Percentiles rank a stretch among this genome's conserved stretches.
Conservation (phyloP, 1,139 yeast genomes). For the Suhomyces atakaporum region DNA sequence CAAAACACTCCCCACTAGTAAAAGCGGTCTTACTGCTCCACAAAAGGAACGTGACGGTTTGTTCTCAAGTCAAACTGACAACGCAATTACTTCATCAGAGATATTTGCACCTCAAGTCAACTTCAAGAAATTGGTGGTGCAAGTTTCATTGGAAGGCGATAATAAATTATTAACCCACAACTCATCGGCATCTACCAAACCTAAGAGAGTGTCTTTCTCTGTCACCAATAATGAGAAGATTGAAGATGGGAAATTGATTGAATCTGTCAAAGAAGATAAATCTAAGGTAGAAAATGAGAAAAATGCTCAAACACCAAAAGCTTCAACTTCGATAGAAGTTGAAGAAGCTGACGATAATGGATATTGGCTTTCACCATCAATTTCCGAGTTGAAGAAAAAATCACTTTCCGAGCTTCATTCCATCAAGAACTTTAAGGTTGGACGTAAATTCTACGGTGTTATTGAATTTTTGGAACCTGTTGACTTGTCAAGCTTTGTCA, state of each 20-base stretch:
- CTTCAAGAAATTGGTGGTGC: constrained; percentile 59
- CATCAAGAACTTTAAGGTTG: constrained; percentile 71
- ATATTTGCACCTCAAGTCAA: constrained; percentile 68
- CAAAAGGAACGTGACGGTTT: constrained; percentile 19
- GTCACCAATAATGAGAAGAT: constrained; percentile 1
- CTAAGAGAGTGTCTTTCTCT: constrained; percentile 11
- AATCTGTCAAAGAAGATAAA: not conserved
- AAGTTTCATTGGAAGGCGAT: constrained; percentile 34
- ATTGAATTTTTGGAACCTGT: constrained; percentile 80
- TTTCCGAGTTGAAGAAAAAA: constrained; percentile 59
- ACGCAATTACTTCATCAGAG: constrained; percentile 68
- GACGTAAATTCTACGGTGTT: constrained; percentile 76
- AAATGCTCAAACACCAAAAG: not conserved
- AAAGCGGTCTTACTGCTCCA: constrained; percentile 4
- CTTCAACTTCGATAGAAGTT: constrained; percentile 29
- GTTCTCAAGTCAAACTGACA: constrained; percentile 49
- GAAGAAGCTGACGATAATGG: constrained; percentile 60
- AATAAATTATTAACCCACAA: constrained; percentile 14
- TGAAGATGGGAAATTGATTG: constrained; percentile 1
- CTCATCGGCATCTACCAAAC: constrained; percentile 5
- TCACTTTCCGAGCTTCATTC: constrained; percentile 63
- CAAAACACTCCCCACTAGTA: not conserved
- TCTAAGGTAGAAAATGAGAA: not conserved
- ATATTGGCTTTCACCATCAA: constrained; percentile 84
- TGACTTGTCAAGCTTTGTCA: constrained; percentile 68